Base-by-base conservation (phyloP, 768 basidiomycete species). In the Boletellus ananiceps region DNA sequence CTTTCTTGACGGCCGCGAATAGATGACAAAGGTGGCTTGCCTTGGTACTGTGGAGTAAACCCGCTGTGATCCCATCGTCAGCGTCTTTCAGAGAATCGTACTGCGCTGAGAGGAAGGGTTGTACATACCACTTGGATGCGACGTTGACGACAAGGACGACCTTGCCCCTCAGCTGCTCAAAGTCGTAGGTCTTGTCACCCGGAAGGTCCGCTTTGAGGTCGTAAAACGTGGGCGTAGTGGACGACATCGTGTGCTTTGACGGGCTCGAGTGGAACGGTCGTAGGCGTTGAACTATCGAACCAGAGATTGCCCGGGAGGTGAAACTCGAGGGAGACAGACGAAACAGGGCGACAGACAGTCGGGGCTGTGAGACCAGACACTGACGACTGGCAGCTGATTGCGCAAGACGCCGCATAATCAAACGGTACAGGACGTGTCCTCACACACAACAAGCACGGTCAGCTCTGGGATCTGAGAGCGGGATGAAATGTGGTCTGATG, bases 41-140 rank as follows among this genome's bases (percentile, higher is more conserved):
- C 86, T 64, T 75, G 81, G 68, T 88, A 88, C 62, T 89, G 87
- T 6, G 86, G 83, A 9, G 88, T 89, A 63, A 90, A 89, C n/a
- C 88, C 88, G 59, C 88, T 90, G 50, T 38, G 15, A 18, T 37
- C n/a, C 18, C 15, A 16, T 33, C 9, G 50, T 53, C 35, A 56
- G 49, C 36, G 21, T 48, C 27, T 16, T 23, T 8, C 2, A 15
- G 18, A n/a, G 11, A 40, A 21, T 18, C 11, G 1, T 8, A 25
- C n/a, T 9, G 6, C 6, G 15, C 2, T 15, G 34, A 33, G 29
- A 25, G 23, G 23, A 31, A 13, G 29, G 32, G 4, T 4, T 19
- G 25, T 1, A 35, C 61, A 40, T 46, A 59, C 87, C 88, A 91
- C 59, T 79, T 71, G 12, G 86, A 88, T 23, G 88, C 88, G 45